phyloP scores from a whole-genome alignment of 1,284 basidiomycete species.

The Puccinia coronata region DNA sequence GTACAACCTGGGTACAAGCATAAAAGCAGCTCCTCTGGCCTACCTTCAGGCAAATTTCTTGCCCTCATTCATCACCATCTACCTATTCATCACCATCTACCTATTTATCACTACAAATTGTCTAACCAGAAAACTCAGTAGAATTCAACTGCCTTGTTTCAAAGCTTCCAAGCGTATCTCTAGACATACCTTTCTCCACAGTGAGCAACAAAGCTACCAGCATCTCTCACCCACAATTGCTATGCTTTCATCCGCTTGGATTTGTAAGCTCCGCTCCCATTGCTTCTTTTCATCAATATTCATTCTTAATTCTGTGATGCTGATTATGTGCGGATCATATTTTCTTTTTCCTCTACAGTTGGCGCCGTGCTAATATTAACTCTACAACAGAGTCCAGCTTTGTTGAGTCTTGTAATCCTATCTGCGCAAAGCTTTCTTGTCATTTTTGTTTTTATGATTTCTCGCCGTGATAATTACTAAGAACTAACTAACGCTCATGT shows the following conservation, averaged over 20 bases:
- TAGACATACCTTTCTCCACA: not conserved
- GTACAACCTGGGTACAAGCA: not conserved
- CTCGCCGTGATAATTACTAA: too few relatives aligned
- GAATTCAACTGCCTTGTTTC: not conserved
- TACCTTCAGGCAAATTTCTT: too few relatives aligned
- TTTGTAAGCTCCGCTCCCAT: not conserved
- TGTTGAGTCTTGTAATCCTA: not conserved
- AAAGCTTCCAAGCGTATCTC: not conserved
- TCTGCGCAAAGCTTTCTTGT: too few relatives aligned
- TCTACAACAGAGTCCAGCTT: not conserved
- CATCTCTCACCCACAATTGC: not conserved
- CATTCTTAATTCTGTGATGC: not conserved
- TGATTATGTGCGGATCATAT: not conserved
- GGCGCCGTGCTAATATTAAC: not conserved
- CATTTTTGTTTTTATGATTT: too few relatives aligned
- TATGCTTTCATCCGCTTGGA: conserved; percentile 4
- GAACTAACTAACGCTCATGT: not conserved
- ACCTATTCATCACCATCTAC: too few relatives aligned
- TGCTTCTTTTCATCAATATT: not conserved
- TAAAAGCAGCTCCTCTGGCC: too few relatives aligned
- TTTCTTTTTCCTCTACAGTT: not conserved
- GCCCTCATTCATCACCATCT: too few relatives aligned
- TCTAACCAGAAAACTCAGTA: not conserved
- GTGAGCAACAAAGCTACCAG: not conserved
- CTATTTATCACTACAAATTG: not conserved